Evolutionary conservation across 2,329 filamentous ascomycete genomes (phyloP).

Genomic region (Xylariaceae sp.): DNA sequence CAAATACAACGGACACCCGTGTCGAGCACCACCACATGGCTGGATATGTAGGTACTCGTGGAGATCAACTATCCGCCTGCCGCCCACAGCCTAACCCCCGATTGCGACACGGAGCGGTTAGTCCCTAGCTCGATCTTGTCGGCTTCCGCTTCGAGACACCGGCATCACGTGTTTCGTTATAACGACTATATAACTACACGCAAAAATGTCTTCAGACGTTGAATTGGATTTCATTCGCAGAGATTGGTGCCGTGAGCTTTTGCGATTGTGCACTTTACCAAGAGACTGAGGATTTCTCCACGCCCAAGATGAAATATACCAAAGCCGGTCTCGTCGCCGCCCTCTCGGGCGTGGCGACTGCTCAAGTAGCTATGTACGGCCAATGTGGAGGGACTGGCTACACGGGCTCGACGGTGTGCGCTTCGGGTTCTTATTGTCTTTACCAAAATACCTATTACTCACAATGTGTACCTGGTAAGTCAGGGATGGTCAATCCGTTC

Average conservation of each 20-base stretch:
- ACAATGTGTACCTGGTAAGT: constrained; percentile 32
- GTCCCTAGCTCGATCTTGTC: constrained; percentile 14
- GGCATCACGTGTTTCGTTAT: too few species aligned
- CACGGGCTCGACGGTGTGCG: constrained; percentile 31
- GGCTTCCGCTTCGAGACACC: too few species aligned
- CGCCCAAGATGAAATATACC: constrained; percentile 23
- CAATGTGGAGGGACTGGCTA: constrained; percentile 36
- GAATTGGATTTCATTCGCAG: neutral
- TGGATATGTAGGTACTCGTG: constrained; percentile 6
- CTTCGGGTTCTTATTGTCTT: constrained; percentile 28
- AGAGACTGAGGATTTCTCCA: constrained; percentile 1
- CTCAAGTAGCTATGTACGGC: constrained; percentile 26
- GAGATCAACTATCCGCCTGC: constrained; percentile 11
- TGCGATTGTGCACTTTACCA: neutral
- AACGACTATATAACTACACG: constrained; percentile 6
- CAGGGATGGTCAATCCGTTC: neutral
- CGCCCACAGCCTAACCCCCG: constrained; percentile 2
- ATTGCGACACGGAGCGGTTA: constrained; percentile 7
- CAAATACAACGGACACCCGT: neutral
- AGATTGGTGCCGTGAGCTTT: constrained; percentile 1
- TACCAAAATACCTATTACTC: constrained; percentile 33
- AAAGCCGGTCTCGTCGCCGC: constrained; percentile 18
- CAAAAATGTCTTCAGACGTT: too few species aligned
- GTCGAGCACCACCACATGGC: neutral
- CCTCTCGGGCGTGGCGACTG: constrained; percentile 20